These are phyloP conservation scores for Lasiosphaeriaceae sp. DNA, from an alignment of 495 filamentous ascomycete genomes.

Conservation along the genomic window DNA sequence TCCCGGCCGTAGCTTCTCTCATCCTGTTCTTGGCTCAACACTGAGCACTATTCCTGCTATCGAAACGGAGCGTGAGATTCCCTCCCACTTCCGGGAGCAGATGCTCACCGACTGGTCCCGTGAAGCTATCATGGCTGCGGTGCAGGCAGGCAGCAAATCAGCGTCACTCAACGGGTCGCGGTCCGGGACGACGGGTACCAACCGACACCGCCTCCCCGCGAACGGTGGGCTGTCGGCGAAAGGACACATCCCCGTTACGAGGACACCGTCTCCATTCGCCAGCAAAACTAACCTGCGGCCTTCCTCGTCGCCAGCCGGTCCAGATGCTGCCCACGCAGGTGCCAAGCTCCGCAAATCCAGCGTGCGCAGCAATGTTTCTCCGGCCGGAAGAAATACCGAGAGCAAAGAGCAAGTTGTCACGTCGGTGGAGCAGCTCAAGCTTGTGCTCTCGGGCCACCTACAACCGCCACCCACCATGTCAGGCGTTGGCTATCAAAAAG, in stretches of 20 bases:
- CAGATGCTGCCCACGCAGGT: constrained; percentile 11
- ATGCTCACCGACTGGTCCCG: constrained; percentile 69
- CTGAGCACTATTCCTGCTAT: constrained; percentile 34
- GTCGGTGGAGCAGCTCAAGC: constrained; percentile 85
- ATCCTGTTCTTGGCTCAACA: constrained; percentile 53
- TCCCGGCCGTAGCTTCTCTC: constrained; percentile 60
- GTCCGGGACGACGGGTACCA: constrained; percentile 54
- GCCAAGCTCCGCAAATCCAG: constrained; percentile 38
- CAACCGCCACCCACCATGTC: constrained; percentile 23
- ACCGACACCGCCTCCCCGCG: constrained; percentile 51
- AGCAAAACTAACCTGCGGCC: constrained; percentile 40
- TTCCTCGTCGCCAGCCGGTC: constrained; percentile 31
- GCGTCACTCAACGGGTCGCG: constrained; percentile 70
- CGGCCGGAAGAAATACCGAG: constrained; percentile 48
- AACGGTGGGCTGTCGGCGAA: constrained; percentile 46
- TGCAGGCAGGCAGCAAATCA: constrained; percentile 64
- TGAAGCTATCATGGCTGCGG: constrained; percentile 61
- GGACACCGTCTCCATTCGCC: constrained; percentile 35
- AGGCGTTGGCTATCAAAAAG: constrained; percentile 24
- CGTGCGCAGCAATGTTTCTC: constrained; percentile 45
- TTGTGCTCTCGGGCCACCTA: constrained; percentile 57
- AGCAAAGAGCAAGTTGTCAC: constrained; percentile 60
- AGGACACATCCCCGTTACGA: constrained; percentile 30
- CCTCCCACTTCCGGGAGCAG: constrained; percentile 59
- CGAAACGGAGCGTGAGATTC: constrained; percentile 34